Conservation (phyloP, 1,284 basidiomycete species). For the Ustilago vetiveriae region DNA sequence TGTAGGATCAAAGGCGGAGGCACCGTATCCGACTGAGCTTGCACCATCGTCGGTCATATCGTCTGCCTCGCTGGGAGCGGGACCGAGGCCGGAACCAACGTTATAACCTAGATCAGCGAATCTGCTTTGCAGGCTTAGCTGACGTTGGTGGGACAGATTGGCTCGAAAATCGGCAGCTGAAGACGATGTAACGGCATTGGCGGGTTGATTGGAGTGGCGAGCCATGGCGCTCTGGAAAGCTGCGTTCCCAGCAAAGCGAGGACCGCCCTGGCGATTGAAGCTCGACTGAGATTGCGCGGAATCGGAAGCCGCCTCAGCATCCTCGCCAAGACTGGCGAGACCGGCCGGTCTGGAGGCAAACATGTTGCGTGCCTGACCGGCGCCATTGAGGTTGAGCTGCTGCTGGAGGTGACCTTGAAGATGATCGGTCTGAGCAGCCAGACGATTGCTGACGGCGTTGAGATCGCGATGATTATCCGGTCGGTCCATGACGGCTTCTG, state of each 20-base stretch:
- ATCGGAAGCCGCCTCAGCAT: conserved; percentile 39
- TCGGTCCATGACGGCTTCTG: conserved; percentile 16
- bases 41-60: conserved; percentile 55
- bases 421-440: conserved; percentile 57
- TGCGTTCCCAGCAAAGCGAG: conserved; percentile 60
- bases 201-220: conserved; percentile 42
- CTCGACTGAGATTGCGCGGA: conserved; percentile 13
- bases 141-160: conserved; percentile 48
- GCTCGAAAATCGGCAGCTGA: conserved; percentile 31
- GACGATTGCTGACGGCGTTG: conserved; percentile 38
- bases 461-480: conserved; percentile 35
- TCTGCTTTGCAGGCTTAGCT: conserved; percentile 53
- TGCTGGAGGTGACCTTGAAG: conserved; percentile 58
- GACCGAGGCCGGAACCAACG: conserved; percentile 26
- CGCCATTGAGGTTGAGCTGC: conserved; percentile 48
- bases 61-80: conserved; percentile 37
- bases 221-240: conserved; percentile 61
- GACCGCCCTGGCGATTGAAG: conserved; percentile 43
- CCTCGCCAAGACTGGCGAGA: conserved; percentile 58
- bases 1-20: conserved; percentile 55
- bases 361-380: conserved; percentile 33
- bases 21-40: conserved; percentile 56
- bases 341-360: conserved; percentile 43
- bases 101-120: conserved; percentile 61
- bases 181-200: conserved; percentile 12